phyloP scores from a whole-genome alignment of 768 basidiomycete genomes.

The Naganishia kalamii region DNA sequence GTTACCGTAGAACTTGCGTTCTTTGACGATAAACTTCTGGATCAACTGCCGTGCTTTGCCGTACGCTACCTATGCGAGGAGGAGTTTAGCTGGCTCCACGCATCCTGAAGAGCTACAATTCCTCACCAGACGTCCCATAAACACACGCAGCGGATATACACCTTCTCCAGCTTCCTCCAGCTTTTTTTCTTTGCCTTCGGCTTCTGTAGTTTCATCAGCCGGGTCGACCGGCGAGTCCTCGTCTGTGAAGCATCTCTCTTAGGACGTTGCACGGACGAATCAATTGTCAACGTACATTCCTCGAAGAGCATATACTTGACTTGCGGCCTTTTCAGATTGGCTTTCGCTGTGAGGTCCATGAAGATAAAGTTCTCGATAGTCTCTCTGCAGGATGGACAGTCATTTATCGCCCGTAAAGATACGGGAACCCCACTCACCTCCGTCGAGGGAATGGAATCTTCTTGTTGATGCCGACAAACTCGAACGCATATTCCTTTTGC shows the following conservation, averaged over 20 bases:
- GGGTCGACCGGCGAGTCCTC: constrained; percentile 7
- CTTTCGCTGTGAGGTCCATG: constrained; percentile 73
- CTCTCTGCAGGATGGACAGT: background rate
- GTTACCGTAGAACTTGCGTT: constrained; percentile 82
- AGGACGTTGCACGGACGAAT: background rate
- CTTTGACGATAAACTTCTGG: constrained; percentile 63
- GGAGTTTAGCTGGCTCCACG: background rate
- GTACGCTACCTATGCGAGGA: constrained; percentile 30
- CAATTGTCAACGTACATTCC: constrained; percentile 61
- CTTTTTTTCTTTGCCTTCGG: background rate
- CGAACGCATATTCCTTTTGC: constrained; percentile 14
- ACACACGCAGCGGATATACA: constrained; percentile 25
- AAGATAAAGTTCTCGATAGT: constrained; percentile 75
- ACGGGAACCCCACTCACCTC: background rate
- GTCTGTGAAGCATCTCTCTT: background rate
- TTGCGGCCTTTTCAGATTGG: constrained; percentile 73
- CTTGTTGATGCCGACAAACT: constrained; percentile 3
- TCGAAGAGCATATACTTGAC: constrained; percentile 70
- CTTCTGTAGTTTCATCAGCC: background rate
- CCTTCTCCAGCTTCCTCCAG: background rate
- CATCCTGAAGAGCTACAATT: background rate
- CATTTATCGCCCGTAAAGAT: background rate
- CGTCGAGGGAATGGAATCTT: constrained; percentile 18
- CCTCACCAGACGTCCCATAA: constrained; percentile 41
- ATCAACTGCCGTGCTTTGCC: constrained; percentile 51